These are phyloP conservation scores for Fistulifera pelliculosa DNA, from an alignment of 108 stramenopile genomes.

Conservation along the genomic window DNA sequence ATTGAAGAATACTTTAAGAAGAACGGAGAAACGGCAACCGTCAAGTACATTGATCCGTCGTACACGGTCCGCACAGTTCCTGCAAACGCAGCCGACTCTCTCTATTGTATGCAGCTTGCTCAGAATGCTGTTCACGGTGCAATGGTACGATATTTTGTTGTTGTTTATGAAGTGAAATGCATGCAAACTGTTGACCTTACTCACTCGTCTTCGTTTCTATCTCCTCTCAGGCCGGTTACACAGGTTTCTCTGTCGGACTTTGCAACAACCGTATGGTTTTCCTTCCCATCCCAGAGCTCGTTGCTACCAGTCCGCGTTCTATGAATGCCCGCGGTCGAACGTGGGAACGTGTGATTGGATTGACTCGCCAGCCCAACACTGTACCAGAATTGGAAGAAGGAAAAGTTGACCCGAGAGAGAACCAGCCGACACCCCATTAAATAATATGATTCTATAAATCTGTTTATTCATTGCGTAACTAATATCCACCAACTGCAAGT, in stretches of 20 bases:
- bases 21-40: slow-evolving; percentile 57
- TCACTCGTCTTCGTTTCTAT: too few relatives aligned
- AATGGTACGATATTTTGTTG: slow-evolving; percentile 39
- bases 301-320: slow-evolving; percentile 84
- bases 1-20: slow-evolving; percentile 68
- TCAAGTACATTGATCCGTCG: slow-evolving; percentile 93
- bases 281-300: slow-evolving; percentile 89
- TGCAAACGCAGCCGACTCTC: slow-evolving; percentile 89
- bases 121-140: slow-evolving; percentile 98
- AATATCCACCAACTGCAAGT: too few relatives aligned
- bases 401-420: too few relatives aligned
- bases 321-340: slow-evolving; percentile 92
- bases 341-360: slow-evolving; percentile 91
- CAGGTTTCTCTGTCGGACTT: slow-evolving; percentile 91
- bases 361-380: slow-evolving; percentile 93
- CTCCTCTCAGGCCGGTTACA: slow-evolving; percentile 79
- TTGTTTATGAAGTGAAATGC: too few relatives aligned
- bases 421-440: too few relatives aligned
- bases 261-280: slow-evolving; percentile 94
- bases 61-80: slow-evolving; percentile 96
- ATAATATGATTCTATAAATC: too few relatives aligned
- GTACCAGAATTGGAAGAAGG: slow-evolving; percentile 10
- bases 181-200: too few relatives aligned
- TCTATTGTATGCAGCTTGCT: slow-evolving; percentile 95
- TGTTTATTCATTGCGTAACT: too few relatives aligned